phyloP scores from a whole-genome alignment of 495 filamentous ascomycete genomes.

The Neurospora hispaniola region DNA sequence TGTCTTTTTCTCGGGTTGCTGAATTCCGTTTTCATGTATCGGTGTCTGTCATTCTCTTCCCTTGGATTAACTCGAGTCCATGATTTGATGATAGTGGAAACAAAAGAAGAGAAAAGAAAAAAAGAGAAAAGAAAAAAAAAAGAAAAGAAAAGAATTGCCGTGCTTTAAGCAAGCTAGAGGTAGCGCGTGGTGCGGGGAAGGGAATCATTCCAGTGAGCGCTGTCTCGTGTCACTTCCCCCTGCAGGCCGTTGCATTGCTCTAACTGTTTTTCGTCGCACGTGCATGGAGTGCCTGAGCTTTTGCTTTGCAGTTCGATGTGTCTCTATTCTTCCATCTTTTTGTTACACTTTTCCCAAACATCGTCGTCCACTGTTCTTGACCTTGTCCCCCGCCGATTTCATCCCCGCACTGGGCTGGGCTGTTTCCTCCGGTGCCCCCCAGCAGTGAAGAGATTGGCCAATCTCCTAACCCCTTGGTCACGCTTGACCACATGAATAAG shows the following conservation, averaged over 20 bases:
- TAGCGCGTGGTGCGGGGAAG: neutral
- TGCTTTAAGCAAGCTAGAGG: neutral
- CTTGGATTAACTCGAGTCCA: too few relatives aligned
- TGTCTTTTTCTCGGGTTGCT: neutral
- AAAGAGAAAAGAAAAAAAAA: too few relatives aligned
- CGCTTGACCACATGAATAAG: neutral
- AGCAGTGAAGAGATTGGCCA: neutral
- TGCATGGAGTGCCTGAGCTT: neutral
- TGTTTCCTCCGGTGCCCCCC: neutral
- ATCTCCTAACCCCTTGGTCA: neutral
- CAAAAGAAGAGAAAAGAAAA: too few relatives aligned
- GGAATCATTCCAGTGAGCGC: neutral
- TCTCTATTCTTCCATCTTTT: neutral
- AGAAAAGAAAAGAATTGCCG: too few relatives aligned
- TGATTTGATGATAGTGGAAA: too few relatives aligned
- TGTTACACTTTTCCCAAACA: neutral
- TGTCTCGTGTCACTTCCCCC: neutral
- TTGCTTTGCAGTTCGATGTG: neutral
- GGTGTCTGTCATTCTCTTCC: too few relatives aligned
- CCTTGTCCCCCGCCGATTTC: neutral
- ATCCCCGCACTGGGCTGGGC: neutral
- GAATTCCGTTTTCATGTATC: too few relatives aligned
- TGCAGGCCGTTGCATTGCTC: neutral
- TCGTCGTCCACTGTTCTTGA: neutral
- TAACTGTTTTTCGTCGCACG: neutral